These are phyloP conservation scores for Diaporthe sp. DNA, from an alignment of 2,329 filamentous ascomycete genomes.

Conservation along the genomic window DNA sequence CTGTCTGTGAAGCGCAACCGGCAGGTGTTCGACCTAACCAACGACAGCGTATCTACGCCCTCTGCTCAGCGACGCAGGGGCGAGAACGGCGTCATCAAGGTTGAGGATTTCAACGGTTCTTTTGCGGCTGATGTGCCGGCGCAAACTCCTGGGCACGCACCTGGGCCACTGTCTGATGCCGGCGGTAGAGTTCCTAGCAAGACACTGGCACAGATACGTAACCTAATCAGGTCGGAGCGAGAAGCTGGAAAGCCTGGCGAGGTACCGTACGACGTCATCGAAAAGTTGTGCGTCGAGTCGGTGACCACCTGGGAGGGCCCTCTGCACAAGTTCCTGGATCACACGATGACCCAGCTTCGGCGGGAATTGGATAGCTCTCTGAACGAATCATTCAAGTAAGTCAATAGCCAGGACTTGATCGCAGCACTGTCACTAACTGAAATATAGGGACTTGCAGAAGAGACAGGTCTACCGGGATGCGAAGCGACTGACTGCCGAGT, in stretches of 20 bases:
- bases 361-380: conserved; percentile 62
- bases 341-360: conserved; percentile 63
- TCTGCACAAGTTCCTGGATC: conserved; percentile 61
- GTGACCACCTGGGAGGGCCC: conserved; percentile 71
- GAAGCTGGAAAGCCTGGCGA: conserved; percentile 71
- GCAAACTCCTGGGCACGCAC: conserved; percentile 30
- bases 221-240: conserved; percentile 67
- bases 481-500: conserved; percentile 57
- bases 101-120: conserved; percentile 42
- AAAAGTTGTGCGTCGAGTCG: conserved; percentile 68
- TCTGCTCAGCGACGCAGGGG: conserved; percentile 39
- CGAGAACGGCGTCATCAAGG: conserved; percentile 43
- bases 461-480: conserved; percentile 65
- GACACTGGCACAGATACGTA: conserved; percentile 65
- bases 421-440: background rate
- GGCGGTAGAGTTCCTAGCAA: conserved; percentile 46
- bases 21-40: conserved; percentile 31
- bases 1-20: conserved; percentile 35
- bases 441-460: conserved; percentile 54
- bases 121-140: conserved; percentile 10
- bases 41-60: conserved; percentile 31
- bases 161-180: conserved; percentile 18
- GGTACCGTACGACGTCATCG: conserved; percentile 71
- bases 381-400: conserved; percentile 57
- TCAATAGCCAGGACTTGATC: background rate